phyloP scores from a whole-genome alignment of 164 flowering plant genomes.

The Akebia trifoliata region DNA sequence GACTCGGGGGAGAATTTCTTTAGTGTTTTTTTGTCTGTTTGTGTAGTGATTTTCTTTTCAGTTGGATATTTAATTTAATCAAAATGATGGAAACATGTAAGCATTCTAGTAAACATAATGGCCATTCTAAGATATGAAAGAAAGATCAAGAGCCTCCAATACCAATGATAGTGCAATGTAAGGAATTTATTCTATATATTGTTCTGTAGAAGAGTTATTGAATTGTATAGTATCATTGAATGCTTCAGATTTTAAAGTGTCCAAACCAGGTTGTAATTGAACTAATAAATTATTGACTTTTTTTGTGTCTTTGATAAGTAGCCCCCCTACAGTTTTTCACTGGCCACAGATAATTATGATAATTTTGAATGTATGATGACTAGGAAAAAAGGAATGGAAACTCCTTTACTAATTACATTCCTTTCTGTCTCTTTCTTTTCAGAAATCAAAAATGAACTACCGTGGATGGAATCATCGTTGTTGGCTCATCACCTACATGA shows the following conservation, averaged over 20 bases:
- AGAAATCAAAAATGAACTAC: conserved; percentile 93
- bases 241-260: not conserved
- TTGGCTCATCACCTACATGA: conserved; percentile 80
- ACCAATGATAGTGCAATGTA: too few species aligned
- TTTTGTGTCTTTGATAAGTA: not conserved
- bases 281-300: not conserved
- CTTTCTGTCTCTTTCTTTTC: conserved; percentile 17
- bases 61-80: too few species aligned
- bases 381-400: not conserved
- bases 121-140: too few species aligned
- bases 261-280: not conserved
- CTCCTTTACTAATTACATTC: not conserved
- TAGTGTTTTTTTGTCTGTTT: too few species aligned
- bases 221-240: too few species aligned
- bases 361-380: not conserved
- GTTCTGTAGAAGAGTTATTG: too few species aligned
- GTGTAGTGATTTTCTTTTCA: too few species aligned
- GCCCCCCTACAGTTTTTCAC: not conserved
- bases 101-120: too few species aligned
- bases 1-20: too few species aligned
- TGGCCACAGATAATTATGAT: not conserved
- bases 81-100: too few species aligned
- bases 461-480: conserved; percentile 96
- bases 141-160: too few species aligned
- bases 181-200: too few species aligned